Evolutionary conservation across 352 stramenopile genomes (phyloP).

Genomic region (Globisporangium polare): DNA sequence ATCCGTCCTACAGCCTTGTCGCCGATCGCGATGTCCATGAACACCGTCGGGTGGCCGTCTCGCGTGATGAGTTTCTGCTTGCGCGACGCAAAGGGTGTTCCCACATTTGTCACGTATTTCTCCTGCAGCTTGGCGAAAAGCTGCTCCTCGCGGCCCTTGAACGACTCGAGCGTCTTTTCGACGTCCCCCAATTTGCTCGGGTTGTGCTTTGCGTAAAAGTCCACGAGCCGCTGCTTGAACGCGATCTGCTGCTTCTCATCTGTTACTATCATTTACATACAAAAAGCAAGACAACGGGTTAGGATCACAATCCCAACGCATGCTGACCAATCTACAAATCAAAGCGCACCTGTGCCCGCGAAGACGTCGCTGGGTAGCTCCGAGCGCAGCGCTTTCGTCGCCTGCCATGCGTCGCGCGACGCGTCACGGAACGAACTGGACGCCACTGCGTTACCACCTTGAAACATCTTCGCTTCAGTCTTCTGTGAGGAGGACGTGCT

Average conservation of each 20-base stretch:
- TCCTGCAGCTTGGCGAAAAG: constrained; percentile 65
- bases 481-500: constrained; percentile 4
- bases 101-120: constrained; percentile 41
- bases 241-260: constrained; percentile 3
- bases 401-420: constrained; percentile 24
- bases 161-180: constrained; percentile 53
- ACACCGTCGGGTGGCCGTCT: constrained; percentile 85
- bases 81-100: constrained; percentile 28
- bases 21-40: constrained; percentile 93
- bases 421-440: constrained; percentile 29
- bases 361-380: constrained; percentile 12
- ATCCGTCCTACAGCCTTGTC: constrained; percentile 81
- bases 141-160: constrained; percentile 54
- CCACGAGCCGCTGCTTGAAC: constrained; percentile 38
- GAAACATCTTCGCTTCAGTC: neutral
- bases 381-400: constrained; percentile 22
- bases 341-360: neutral
- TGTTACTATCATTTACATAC: neutral
- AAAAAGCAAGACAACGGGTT: neutral
- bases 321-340: too few relatives aligned
- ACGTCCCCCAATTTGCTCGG: constrained; percentile 45
- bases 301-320: neutral
- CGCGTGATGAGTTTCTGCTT: constrained; percentile 57
- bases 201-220: constrained; percentile 75
- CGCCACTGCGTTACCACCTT: constrained; percentile 1